Base-by-base conservation (phyloP, 148 eudicot genomes). In the Fagopyrum homotropicum region DNA sequence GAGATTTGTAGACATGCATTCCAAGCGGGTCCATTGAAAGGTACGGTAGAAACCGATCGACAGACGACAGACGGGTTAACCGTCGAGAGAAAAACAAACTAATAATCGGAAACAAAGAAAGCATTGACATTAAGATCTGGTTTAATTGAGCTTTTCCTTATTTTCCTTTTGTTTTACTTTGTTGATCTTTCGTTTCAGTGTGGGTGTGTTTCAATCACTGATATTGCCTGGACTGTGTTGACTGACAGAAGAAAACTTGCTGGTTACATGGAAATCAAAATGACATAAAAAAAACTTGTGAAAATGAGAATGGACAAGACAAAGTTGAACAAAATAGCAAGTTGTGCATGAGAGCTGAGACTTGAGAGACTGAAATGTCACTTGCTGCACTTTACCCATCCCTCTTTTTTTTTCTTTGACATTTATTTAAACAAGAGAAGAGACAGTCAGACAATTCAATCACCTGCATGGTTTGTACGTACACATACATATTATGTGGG, bases 261-360 rank as follows among this genome's bases (percentile, higher is more conserved):
- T 66, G 46, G 46, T 66, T 63, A 63, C 69, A 29, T 9, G 45
- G 71, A 66, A 66, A 11, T 63, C 69, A 63, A 63, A 12, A 1
- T 55, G 14, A 29, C 9, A 63, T 16, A 63, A 9, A 9, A 35
- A 59, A 35, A 22, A 35, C 35, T 59, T 26, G 14, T 9, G 66
- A 22, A 43, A 66, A 40, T 4, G n/a, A 40, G 71, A 66, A 43
- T 66, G 71, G 46, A 66, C 71, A 66, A 66, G 71, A 66, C 71
- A 66, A 66, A 66, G 71, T 7, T 66, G 71, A 66, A 66, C 71
- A 66, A 66, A 66, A 12, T 66, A 66, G 71, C 47, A 40, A 40
- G 71, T 66, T 66, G 47, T 66, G 71, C 46, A 43, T 66, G 71
- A 6, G 46, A 66, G 47, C 22, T 59, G 2, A 59, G 64, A 49